These are phyloP conservation scores for Aspergillus leporis DNA, from an alignment of 495 filamentous ascomycete genomes.

Conservation along the genomic window DNA sequence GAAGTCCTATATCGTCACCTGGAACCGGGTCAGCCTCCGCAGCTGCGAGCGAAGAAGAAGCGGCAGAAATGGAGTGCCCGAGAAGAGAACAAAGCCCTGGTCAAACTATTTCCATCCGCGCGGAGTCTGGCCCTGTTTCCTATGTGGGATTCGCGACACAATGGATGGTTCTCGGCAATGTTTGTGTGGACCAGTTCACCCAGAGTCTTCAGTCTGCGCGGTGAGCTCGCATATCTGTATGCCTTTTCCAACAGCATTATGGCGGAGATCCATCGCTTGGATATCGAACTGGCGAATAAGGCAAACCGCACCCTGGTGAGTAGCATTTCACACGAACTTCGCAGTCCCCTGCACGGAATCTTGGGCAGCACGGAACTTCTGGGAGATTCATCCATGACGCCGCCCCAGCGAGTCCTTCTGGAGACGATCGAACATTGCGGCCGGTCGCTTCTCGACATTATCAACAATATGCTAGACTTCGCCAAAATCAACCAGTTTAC, in stretches of 20 bases:
- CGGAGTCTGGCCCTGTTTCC: conserved; percentile 39
- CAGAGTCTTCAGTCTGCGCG: conserved; percentile 39
- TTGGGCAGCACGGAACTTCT: conserved; percentile 64
- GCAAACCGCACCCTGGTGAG: conserved; percentile 68
- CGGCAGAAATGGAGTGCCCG: conserved; percentile 17
- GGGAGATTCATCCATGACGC: conserved; percentile 53
- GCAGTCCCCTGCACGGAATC: conserved; percentile 67
- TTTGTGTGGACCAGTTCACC: conserved; percentile 55
- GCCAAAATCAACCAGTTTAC: conserved; percentile 31
- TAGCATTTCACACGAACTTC: conserved; percentile 69
- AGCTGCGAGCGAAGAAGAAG: conserved; percentile 37
- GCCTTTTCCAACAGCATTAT: conserved; percentile 63
- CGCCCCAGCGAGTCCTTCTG: conserved; percentile 57
- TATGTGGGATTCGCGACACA: conserved; percentile 59
- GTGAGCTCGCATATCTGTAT: conserved; percentile 50
- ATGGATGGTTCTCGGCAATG: conserved; percentile 61
- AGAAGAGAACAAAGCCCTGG: conserved; percentile 23
- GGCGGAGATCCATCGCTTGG: conserved; percentile 59
- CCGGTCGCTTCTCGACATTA: conserved; percentile 66
- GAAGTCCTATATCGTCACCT: not conserved
- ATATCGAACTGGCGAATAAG: conserved; percentile 46
- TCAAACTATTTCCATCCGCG: conserved; percentile 23
- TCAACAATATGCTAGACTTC: conserved; percentile 65
- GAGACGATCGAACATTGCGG: conserved; percentile 67
- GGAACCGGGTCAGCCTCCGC: conserved; percentile 3